Conservation (phyloP, 352 stramenopile genomes). For the Globisporangium heterothallicum region DNA sequence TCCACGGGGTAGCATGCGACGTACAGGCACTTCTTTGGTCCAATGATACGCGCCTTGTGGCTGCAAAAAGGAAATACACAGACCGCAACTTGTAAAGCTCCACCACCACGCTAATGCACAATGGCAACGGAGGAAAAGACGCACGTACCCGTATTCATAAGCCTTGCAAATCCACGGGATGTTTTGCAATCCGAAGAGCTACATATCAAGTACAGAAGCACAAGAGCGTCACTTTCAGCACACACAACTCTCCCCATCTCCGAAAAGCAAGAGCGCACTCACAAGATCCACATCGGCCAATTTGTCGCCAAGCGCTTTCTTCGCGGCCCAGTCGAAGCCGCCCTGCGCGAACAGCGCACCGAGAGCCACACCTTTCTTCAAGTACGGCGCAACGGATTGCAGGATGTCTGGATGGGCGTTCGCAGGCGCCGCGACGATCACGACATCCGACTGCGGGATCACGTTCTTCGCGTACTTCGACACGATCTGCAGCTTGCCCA, state of each 20-base stretch:
- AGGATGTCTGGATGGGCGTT: conserved; percentile 86
- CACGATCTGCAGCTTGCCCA: conserved; percentile 62
- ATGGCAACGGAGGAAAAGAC: not conserved
- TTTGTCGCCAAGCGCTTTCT: conserved; percentile 78
- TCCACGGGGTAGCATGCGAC: conserved; percentile 89
- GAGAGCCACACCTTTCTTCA: conserved; percentile 83
- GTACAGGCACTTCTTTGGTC: conserved; percentile 88
- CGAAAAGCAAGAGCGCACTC: conserved; percentile 4
- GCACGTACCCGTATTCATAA: conserved; percentile 69
- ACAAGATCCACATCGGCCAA: conserved; percentile 59
- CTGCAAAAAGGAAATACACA: conserved; percentile 28
- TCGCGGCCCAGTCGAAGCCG: conserved; percentile 90
- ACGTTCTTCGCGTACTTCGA: conserved; percentile 81
- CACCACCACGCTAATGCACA: not conserved
- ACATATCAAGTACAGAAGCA: conserved; percentile 10
- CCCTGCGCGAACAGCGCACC: conserved; percentile 89
- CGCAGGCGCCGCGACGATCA: conserved; percentile 87
- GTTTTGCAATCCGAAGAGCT: conserved; percentile 92
- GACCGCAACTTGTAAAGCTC: conserved; percentile 4
- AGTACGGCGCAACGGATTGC: conserved; percentile 63
- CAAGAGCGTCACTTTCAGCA: conserved; percentile 5
- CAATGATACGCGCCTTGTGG: conserved; percentile 87
- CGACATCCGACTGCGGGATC: conserved; percentile 84
- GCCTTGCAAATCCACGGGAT: conserved; percentile 94
- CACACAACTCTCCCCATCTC: conserved; percentile 12